These are phyloP conservation scores for Magnolia officinalis DNA, from an alignment of 164 flowering plant species.

Conservation along the genomic window DNA sequence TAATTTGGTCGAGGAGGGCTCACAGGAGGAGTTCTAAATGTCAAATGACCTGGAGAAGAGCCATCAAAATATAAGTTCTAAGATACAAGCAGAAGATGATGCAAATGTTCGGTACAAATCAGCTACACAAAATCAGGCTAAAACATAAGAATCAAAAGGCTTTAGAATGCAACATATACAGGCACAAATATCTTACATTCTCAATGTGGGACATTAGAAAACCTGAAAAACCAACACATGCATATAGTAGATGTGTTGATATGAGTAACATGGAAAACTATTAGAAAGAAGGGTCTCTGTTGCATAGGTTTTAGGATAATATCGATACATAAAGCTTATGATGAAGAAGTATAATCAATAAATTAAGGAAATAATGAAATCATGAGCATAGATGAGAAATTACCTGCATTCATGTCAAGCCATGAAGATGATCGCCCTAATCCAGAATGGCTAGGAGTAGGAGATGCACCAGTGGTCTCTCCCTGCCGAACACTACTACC, in stretches of 20 bases:
- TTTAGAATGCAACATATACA: no score
- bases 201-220: neutral
- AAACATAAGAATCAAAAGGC: no score
- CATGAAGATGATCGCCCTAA: constrained; percentile 91
- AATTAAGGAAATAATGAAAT: neutral
- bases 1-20: constrained; percentile 86
- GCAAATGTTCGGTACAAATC: no score
- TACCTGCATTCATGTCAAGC: constrained; percentile 93
- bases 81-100: neutral
- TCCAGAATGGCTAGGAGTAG: constrained; percentile 54
- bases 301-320: no score
- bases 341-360: no score
- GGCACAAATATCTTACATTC: no score
- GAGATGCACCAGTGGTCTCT: constrained; percentile 38
- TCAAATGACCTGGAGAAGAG: constrained; percentile 57
- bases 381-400: neutral
- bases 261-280: neutral
- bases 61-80: neutral
- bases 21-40: constrained; percentile 98
- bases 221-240: neutral
- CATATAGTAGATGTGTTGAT: neutral
- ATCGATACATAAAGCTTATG: no score
- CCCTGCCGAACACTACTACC: constrained; percentile 40
- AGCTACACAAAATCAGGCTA: no score
- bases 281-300: neutral